Evolutionary conservation across 2,329 filamentous ascomycete genomes (phyloP).

Genomic region (Penicillium sp.): DNA sequence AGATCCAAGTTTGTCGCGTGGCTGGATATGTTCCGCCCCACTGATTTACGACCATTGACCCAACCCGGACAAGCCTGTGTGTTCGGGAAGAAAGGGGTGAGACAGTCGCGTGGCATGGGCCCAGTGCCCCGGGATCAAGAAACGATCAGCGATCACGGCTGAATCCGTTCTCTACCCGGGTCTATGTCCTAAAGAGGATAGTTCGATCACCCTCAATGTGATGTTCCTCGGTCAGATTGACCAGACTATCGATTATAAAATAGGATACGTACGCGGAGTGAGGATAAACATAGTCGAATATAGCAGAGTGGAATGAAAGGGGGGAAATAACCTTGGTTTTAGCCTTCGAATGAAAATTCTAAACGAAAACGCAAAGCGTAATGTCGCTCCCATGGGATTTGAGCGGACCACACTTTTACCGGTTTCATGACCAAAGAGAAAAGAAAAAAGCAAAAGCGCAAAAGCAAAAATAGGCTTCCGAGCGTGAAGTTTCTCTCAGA

Average conservation of each 20-base stretch:
- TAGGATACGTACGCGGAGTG: not conserved
- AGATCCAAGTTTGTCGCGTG: constrained; percentile 2
- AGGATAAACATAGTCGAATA: not conserved
- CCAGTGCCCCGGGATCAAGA: constrained; percentile 7
- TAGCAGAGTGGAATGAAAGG: not conserved
- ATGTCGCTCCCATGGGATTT: not conserved
- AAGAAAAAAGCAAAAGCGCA: not conserved
- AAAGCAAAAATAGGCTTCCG: not conserved
- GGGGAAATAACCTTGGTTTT: not conserved
- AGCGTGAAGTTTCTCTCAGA: not conserved
- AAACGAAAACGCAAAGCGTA: not conserved
- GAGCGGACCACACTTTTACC: constrained; percentile 2
- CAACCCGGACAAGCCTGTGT: not conserved
- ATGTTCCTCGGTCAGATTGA: not conserved
- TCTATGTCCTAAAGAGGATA: constrained; percentile 9
- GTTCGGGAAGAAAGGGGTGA: constrained; percentile 7
- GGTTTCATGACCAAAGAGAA: not conserved
- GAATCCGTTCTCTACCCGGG: constrained; percentile 9
- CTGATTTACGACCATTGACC: constrained; percentile 5
- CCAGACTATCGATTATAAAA: constrained; percentile 2
- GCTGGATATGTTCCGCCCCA: constrained; percentile 2
- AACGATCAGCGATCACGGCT: constrained; percentile 11
- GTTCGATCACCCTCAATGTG: not conserved
- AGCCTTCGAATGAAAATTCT: not conserved
- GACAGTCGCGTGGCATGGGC: constrained; percentile 9